These are phyloP conservation scores for Calonectria henricotiae DNA, from an alignment of 2,329 filamentous ascomycete genomes.

Conservation along the genomic window DNA sequence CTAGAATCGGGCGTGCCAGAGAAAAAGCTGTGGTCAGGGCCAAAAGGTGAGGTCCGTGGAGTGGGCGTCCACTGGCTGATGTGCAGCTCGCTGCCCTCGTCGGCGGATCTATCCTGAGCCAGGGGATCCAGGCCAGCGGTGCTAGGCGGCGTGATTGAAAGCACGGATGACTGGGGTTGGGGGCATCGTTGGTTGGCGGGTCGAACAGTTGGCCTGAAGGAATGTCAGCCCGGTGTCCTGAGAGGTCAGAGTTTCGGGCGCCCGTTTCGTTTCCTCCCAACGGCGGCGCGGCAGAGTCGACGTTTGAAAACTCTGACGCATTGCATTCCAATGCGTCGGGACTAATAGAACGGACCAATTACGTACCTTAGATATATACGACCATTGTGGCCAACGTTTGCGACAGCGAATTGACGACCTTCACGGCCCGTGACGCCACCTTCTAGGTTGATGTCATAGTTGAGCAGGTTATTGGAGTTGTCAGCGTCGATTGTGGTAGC, in stretches of 20 bases:
- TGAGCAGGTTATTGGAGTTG: constrained; percentile 51
- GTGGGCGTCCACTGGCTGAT: constrained; percentile 64
- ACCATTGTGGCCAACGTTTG: constrained; percentile 87
- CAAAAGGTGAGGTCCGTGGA: constrained; percentile 58
- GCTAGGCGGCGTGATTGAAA: constrained; percentile 74
- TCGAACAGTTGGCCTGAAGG: constrained; percentile 72
- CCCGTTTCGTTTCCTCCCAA: constrained; percentile 17
- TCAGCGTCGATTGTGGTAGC: constrained; percentile 64
- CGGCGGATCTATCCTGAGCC: constrained; percentile 51
- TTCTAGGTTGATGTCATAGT: constrained; percentile 73
- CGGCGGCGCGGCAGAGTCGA: constrained; percentile 32
- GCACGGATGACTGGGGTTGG: constrained; percentile 73
- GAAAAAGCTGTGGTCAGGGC: constrained; percentile 56
- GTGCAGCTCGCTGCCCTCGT: constrained; percentile 53
- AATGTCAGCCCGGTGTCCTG: constrained; percentile 41
- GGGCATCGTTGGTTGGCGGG: constrained; percentile 75
- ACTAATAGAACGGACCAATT: constrained; percentile 18
- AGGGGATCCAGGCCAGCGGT: constrained; percentile 71
- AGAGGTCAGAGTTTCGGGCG: constrained; percentile 39
- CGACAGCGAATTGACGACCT: constrained; percentile 83
- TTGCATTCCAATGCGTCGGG: constrained; percentile 36
- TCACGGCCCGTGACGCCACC: constrained; percentile 74
- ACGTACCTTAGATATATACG: constrained; percentile 86
- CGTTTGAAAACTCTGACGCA: constrained; percentile 38
- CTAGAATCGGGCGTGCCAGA: constrained; percentile 49